Conservation (phyloP, 2,329 filamentous ascomycete genomes). For the Neonectria magnoliae region DNA sequence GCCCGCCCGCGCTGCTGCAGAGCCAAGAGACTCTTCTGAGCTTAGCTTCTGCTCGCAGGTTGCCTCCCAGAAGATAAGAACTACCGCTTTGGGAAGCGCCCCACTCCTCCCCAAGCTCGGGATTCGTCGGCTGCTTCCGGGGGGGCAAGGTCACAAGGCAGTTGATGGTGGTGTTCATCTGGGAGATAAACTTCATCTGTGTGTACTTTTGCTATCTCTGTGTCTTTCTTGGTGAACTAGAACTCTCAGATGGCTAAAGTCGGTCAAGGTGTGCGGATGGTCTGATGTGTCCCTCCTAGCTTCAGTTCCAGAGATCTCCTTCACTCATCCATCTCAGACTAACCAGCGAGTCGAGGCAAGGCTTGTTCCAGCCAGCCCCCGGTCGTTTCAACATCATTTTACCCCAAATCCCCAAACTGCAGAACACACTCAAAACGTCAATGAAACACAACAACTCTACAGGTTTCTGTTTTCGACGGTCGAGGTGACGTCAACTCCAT, state of each 20-base stretch:
- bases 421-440: constrained; percentile 6
- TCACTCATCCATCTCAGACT: not conserved
- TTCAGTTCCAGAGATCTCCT: not conserved
- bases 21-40: not conserved
- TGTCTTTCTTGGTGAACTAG: not conserved
- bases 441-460: not conserved
- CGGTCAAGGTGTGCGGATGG: not conserved
- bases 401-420: not conserved
- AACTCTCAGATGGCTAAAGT: not conserved
- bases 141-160: constrained; percentile 9
- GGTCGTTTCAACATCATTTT: constrained; percentile 2
- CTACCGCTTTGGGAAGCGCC: constrained; percentile 15
- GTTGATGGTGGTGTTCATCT: not conserved
- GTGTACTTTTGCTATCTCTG: not conserved
- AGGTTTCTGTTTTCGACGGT: not conserved
- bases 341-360: not conserved
- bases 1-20: not conserved
- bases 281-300: not conserved
- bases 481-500: constrained; percentile 7
- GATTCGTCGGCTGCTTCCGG: constrained; percentile 9
- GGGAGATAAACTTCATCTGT: not conserved
- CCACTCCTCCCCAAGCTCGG: constrained; percentile 11
- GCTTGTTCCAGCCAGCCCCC: not conserved
- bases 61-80: constrained; percentile 19
- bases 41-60: not conserved